Conservation (phyloP, 352 stramenopile species). For the Hyaloperonospora brassicae region DNA sequence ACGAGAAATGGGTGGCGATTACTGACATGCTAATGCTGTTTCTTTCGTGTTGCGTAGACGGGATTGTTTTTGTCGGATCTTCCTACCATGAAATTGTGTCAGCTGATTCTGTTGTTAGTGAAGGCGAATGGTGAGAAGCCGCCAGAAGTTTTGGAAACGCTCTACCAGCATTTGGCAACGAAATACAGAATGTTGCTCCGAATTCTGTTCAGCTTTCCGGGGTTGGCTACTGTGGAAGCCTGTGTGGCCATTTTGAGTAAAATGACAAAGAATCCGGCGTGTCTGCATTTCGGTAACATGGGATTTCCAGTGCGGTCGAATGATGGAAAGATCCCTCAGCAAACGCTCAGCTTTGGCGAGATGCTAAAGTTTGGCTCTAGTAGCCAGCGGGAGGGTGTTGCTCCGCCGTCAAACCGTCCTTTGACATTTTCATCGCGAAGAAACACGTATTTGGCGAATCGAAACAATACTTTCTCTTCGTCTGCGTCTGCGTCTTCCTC, state of each 20-base stretch:
- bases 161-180: conserved; percentile 63
- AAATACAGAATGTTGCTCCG: conserved; percentile 73
- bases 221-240: conserved; percentile 57
- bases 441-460: conserved; percentile 24
- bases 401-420: conserved; percentile 14
- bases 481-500: conserved; percentile 42
- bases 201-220: conserved; percentile 71
- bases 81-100: conserved; percentile 69
- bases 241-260: conserved; percentile 65
- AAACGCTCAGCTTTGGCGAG: conserved; percentile 54
- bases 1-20: neutral
- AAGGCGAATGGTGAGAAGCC: conserved; percentile 61
- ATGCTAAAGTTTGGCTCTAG: conserved; percentile 39
- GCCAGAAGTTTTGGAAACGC: conserved; percentile 43
- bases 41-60: conserved; percentile 27
- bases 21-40: conserved; percentile 7
- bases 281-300: conserved; percentile 51
- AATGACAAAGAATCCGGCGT: conserved; percentile 67
- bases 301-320: conserved; percentile 37
- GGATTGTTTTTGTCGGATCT: conserved; percentile 57
- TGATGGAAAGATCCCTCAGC: conserved; percentile 36
- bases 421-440: conserved; percentile 25
- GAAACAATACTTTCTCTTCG: conserved; percentile 32
- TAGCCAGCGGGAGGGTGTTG: conserved; percentile 22
- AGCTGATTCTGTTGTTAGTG: conserved; percentile 61